Conservation (phyloP, 345 rosid species). For the Gossypium longicalyx region DNA sequence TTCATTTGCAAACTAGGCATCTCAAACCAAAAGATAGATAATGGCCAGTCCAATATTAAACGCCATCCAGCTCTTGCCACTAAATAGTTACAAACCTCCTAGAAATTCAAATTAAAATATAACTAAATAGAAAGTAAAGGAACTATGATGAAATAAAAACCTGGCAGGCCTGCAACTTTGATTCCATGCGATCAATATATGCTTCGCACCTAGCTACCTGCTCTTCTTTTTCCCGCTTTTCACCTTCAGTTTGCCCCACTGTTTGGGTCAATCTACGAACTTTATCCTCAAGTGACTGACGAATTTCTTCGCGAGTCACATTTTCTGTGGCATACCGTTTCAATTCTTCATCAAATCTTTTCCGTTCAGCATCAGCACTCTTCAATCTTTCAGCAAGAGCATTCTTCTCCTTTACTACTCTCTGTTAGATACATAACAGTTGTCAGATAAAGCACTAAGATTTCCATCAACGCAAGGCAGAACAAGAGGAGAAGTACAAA, state of each 20-base stretch:
- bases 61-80: background rate
- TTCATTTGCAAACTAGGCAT: background rate
- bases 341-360: constrained; percentile 88
- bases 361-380: constrained; percentile 81
- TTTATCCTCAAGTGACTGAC: constrained; percentile 88
- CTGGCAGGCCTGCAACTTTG: constrained; percentile 87
- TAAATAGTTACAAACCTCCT: background rate
- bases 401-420: constrained; percentile 88
- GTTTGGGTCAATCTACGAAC: constrained; percentile 78
- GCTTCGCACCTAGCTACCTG: constrained; percentile 90
- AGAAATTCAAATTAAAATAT: background rate
- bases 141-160: constrained; percentile 32
- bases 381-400: constrained; percentile 87
- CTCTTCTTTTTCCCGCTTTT: constrained; percentile 90
- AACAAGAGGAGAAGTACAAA: background rate
- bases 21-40: background rate
- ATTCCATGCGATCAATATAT: constrained; percentile 89
- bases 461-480: background rate
- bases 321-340: constrained; percentile 84
- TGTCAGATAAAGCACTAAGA: constrained; percentile 15
- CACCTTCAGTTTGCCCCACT: constrained; percentile 89
- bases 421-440: constrained; percentile 41
- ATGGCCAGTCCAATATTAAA: background rate
- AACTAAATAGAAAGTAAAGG: background rate
- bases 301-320: constrained; percentile 72